phyloP scores from a whole-genome alignment of 768 basidiomycete genomes.

The Trametes cinnabarina region DNA sequence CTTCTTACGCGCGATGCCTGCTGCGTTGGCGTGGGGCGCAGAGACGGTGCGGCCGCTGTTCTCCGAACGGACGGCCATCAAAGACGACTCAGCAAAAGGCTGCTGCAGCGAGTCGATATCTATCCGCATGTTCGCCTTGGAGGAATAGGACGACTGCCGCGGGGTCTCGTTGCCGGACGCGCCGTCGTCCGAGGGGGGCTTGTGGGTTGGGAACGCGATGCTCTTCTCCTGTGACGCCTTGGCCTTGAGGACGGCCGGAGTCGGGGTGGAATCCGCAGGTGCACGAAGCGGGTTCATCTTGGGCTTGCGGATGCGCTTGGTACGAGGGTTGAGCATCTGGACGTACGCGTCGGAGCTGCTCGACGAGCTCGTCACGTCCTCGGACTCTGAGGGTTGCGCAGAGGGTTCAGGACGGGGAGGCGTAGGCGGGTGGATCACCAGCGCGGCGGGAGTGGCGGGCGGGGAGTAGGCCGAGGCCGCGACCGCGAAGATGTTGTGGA shows the following conservation, averaged over 20 bases:
- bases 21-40: constrained; percentile 26
- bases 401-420: constrained; percentile 17
- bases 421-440: constrained; percentile 29
- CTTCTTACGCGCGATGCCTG: constrained; percentile 78
- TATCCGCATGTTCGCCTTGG: constrained; percentile 2
- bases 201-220: constrained; percentile 12
- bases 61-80: background rate
- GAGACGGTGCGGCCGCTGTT: constrained; percentile 6
- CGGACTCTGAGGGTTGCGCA: background rate
- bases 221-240: constrained; percentile 6
- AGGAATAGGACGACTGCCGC: constrained; percentile 6
- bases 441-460: constrained; percentile 16
- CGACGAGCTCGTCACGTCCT: constrained; percentile 14
- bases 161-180: constrained; percentile 18
- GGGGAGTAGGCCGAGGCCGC: constrained; percentile 24
- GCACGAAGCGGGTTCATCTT: constrained; percentile 30
- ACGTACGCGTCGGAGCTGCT: constrained; percentile 20
- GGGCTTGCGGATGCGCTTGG: constrained; percentile 26
- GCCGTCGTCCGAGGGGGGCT: background rate
- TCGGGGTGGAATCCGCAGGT: constrained; percentile 45
- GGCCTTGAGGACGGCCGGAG: constrained; percentile 35
- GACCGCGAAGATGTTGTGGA: constrained; percentile 61
- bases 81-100: background rate
- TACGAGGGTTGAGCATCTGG: constrained; percentile 25
- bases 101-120: constrained; percentile 1